Conservation (phyloP, 495 filamentous ascomycete genomes). For the Cenococcum geophilum region DNA sequence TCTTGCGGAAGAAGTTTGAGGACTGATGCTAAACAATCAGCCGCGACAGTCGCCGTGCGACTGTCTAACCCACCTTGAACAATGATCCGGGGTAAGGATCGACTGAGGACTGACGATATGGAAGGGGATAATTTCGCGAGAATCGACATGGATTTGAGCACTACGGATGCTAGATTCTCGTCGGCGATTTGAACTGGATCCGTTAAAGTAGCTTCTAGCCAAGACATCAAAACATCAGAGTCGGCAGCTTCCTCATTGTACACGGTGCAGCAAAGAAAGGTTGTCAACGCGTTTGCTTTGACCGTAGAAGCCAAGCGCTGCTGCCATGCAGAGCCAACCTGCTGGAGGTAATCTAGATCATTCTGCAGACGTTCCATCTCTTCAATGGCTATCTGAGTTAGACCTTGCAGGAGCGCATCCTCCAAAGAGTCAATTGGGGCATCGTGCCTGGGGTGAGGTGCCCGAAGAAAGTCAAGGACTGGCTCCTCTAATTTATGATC, state of each 20-base stretch:
- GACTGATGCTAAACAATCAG: slow-evolving; percentile 71
- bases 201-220: slow-evolving; percentile 73
- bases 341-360: slow-evolving; percentile 77
- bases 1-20: slow-evolving; percentile 79
- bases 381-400: slow-evolving; percentile 69
- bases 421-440: slow-evolving; percentile 1
- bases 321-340: slow-evolving; percentile 72
- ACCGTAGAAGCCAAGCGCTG: slow-evolving; percentile 80
- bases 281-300: slow-evolving; percentile 73
- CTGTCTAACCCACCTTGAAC: slow-evolving; percentile 66
- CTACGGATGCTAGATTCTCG: slow-evolving; percentile 61
- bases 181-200: slow-evolving; percentile 78
- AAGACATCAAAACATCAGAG: slow-evolving; percentile 70
- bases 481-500: slow-evolving; percentile 54
- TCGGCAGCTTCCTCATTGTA: slow-evolving; percentile 75
- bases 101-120: slow-evolving; percentile 67
- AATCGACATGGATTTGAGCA: slow-evolving; percentile 75
- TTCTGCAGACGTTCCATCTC: slow-evolving; percentile 83
- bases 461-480: slow-evolving; percentile 66
- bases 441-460: slow-evolving; percentile 40
- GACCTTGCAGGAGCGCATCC: slow-evolving; percentile 52
- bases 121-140: slow-evolving; percentile 65
- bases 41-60: slow-evolving; percentile 63
- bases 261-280: slow-evolving; percentile 76
- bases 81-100: slow-evolving; percentile 76